Conservation (phyloP, 164 flowering plant species). For the Liquidambar formosana region DNA sequence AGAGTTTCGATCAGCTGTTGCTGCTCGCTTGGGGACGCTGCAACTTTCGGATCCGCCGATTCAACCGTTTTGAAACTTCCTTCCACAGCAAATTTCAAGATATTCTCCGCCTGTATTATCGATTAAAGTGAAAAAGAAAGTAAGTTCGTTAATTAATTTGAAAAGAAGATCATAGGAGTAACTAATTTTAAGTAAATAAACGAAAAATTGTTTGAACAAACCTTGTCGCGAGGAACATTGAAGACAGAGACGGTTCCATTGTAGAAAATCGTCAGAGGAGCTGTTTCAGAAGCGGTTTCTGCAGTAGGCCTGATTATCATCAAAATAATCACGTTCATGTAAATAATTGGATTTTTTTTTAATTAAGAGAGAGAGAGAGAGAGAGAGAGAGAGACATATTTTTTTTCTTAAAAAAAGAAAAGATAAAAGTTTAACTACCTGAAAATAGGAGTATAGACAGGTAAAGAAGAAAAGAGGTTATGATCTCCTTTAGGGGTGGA, state of each 20-base stretch:
- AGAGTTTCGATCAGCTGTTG: constrained; percentile 37
- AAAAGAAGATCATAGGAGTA: not conserved
- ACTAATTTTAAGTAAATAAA: not conserved
- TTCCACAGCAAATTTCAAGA: constrained; percentile 47
- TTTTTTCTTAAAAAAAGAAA: not conserved
- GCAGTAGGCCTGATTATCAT: constrained; percentile 11
- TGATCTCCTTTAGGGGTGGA: constrained; percentile 26
- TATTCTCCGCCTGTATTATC: constrained; percentile 45
- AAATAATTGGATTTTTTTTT: too few relatives aligned
- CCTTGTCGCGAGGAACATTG: constrained; percentile 43
- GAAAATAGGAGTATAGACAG: constrained; percentile 15
- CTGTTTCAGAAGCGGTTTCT: constrained; percentile 22
- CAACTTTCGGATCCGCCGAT: constrained; percentile 12
- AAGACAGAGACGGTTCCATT: constrained; percentile 53
- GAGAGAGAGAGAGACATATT: too few relatives aligned
- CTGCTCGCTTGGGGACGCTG: constrained; percentile 17
- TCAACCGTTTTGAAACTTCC: constrained; percentile 21
- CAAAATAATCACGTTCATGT: not conserved
- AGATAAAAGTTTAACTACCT: constrained; percentile 17
- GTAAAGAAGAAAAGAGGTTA: constrained; percentile 17
- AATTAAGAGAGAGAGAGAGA: too few relatives aligned
- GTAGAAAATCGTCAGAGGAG: constrained; percentile 64
- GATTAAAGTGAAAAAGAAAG: not conserved
- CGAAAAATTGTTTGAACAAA: constrained; percentile 11
- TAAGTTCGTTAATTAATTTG: not conserved